Conservation (phyloP, 768 basidiomycete species). For the Rhodotorula graminis region DNA sequence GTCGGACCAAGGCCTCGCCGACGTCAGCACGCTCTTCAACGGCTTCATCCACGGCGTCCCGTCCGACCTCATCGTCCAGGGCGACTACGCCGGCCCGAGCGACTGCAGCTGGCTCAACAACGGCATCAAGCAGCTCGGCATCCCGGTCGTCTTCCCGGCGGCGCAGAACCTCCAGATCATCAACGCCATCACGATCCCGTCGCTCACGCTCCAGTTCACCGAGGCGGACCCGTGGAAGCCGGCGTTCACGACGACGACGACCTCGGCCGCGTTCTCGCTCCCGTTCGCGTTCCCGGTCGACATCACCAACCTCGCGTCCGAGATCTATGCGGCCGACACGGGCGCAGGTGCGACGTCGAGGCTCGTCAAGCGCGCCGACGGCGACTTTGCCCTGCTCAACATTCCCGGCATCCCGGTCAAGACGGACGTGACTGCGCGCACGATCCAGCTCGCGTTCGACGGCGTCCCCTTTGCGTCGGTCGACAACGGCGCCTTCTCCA, state of each 20-base stretch:
- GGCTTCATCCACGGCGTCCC: constrained; percentile 53
- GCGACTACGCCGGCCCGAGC: constrained; percentile 46
- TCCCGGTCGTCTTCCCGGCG: constrained; percentile 60
- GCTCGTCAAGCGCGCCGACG: constrained; percentile 39
- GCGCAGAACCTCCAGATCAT: constrained; percentile 56
- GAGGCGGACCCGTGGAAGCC: constrained; percentile 59
- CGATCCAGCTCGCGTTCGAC: constrained; percentile 60
- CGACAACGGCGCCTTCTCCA: constrained; percentile 55
- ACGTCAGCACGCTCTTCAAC: constrained; percentile 65
- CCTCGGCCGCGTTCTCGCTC: constrained; percentile 61
- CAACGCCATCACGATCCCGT: constrained; percentile 59
- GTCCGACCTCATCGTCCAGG: constrained; percentile 20
- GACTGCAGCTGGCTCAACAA: constrained; percentile 65
- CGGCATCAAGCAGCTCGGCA: constrained; percentile 61
- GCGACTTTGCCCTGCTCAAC: constrained; percentile 58
- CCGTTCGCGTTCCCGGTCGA: constrained; percentile 69
- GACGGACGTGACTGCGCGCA: constrained; percentile 61
- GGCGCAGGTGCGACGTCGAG: neutral
- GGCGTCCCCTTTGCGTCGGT: constrained; percentile 59
- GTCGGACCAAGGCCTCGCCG: constrained; percentile 52
- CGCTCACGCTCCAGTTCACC: constrained; percentile 56
- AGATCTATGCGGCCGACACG: constrained; percentile 45
- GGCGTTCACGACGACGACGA: constrained; percentile 57
- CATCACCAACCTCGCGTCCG: constrained; percentile 58
- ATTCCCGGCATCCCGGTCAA: constrained; percentile 58